Evolutionary conservation across 805 yeast genomes (phyloP), one percentile per base, ranked within the genome.

Genomic region (Kuraishia capsulata): DNA sequence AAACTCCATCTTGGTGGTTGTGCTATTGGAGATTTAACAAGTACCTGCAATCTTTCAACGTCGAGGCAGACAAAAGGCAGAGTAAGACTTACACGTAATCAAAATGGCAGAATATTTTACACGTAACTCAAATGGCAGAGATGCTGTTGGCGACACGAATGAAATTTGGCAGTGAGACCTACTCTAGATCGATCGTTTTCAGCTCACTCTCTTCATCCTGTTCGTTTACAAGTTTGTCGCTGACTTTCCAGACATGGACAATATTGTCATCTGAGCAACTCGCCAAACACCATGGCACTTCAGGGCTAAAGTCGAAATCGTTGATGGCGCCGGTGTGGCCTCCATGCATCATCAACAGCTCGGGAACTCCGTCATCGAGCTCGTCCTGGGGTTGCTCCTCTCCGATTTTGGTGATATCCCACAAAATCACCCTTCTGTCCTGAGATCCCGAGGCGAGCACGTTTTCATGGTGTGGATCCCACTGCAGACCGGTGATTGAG

Each of bases 341-440:
- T 29, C 94, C 95, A 54, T 87, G 96, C 80, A 87, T 82, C 88
- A 86, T 82, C 49, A 86, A 65, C 26, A 87, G 60, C 56, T 87
- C 96, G 4, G 95, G 90, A 20, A 82, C 82, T 30, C 95, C 96
- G 51, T 87, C 96, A 46, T 83, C 95, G 23, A 87, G 83, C 53
- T 87, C 96, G 47, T 86, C 96, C 47, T 78, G 88, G 11, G 69
- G 70, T 56, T 85, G 95, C 52, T 86, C 95, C 44, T 78, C 83
- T 3, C 96, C 96, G 28, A 87, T 80, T 47, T 74, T 78, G 35
- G 67, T 63, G 41, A 86, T 62, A 53, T 87, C 95, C 96, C 96
- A 86, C 4, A 87, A 47, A 26, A 85, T 78, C 13, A 84, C 73
- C 42, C 95, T 66, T 44, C 92, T 69, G 53, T 87, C 96, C 43